Base-by-base conservation (phyloP, 2,329 filamentous ascomycete species). In the Penicillium vulpinum region DNA sequence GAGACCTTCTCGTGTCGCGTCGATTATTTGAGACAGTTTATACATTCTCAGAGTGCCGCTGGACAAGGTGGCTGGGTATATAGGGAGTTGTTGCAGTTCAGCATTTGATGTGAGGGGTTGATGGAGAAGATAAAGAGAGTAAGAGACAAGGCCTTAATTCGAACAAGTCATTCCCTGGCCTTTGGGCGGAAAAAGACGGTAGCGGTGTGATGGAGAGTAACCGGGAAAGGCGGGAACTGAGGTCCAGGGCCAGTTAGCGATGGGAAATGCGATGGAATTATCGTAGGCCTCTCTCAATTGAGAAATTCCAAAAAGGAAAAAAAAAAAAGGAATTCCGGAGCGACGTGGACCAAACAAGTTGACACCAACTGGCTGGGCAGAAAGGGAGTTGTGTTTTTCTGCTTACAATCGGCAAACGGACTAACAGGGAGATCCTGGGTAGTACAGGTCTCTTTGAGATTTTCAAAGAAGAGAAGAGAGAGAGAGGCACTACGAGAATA, bases 21-120 rank as follows among this genome's bases (percentile, higher is more conserved):
- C 74, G 58, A 70, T 64, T 28, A 71, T 61, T 58, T 74, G 69
- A 50, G 69, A 70, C 58, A 73, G 56, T 63, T 70, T 75, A 38
- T 68, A 61, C 74, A 76, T 76, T 49, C 57, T 55, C 56, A 39
- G 35, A 51, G 49, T 28, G 38, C 16, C 49, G 49, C 49, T 51
- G 48, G 28, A 45, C 49, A 52, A 45, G 52, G 47, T 51, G 57
- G 59, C 49, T 55, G 44, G 44, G 44, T 56, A 49, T 48, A 55
- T 44, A 38, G 56, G 51, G 52, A 39, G 51, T 45, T 51, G 58
- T 60, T 60, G 59, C 60, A 33, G 51, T 35, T 54, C 49, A 62
- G 62, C 58, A 62, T 60, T 49, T 51, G 57, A 62, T 38, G 53
- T 33, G 53, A 44, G 48, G 57, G 47, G 39, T 41, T n/a, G n/a